phyloP scores from a whole-genome alignment of 1,284 basidiomycete genomes.

The Xerocomus minutiporus region DNA sequence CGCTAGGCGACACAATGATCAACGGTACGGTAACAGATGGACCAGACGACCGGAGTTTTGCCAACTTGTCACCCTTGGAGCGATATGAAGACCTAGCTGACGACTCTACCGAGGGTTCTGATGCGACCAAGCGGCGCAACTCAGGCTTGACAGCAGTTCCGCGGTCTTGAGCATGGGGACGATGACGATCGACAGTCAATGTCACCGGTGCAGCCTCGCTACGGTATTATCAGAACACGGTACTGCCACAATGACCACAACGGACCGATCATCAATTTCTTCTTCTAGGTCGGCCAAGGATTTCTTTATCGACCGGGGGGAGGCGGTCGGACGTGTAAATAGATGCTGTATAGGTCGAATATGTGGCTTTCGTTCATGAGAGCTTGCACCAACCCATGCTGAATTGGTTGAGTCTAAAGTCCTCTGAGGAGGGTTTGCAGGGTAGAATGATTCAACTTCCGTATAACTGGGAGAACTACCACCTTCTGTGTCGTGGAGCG shows the following conservation, averaged over 20 bases:
- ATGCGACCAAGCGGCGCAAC: not conserved
- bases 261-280: slow-evolving; percentile 11
- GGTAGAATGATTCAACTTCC: not conserved
- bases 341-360: not conserved
- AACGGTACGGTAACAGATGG: not conserved
- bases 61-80: not conserved
- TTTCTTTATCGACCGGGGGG: not conserved
- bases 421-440: not conserved
- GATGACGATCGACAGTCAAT: not conserved
- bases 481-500: not conserved
- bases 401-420: not conserved
- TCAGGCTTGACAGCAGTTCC: not conserved
- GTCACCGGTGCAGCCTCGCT: slow-evolving; percentile 6
- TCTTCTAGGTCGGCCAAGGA: not conserved
- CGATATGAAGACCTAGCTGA: not conserved
- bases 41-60: not conserved
- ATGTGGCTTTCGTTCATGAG: slow-evolving; percentile 15
- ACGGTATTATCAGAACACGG: slow-evolving; percentile 4
- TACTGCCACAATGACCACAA: not conserved
- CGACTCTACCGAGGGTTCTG: not conserved
- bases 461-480: not conserved
- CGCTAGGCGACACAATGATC: slow-evolving; percentile 4
- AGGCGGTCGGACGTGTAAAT: not conserved
- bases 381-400: not conserved
- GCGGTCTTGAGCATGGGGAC: not conserved